Base-by-base conservation (phyloP, 1,284 basidiomycete species). In the Ceratobasidium papillatum region DNA sequence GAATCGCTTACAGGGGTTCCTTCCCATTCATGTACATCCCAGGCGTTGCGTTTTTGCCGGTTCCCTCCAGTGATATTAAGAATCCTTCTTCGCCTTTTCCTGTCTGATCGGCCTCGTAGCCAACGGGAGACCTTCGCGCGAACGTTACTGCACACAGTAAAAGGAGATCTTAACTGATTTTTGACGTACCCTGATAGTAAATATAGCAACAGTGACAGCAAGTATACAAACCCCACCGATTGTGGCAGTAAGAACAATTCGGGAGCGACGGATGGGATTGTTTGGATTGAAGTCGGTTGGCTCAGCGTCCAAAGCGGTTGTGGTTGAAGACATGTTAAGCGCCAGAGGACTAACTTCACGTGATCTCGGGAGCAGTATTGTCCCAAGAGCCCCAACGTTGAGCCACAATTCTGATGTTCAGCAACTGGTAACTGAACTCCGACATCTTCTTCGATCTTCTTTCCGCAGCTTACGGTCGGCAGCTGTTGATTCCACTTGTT, bases 21-120 rank as follows among this genome's bases (percentile, higher is more conserved):
- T 41, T 71, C 68, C 68, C 68, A 71, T 30, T 71, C 68, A 0
- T 71, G 68, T n/a, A 71, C 68, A 58, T 71, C 68, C 68, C 68
- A 71, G 11, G 68, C 68, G 45, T 71, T 71, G 9, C 68, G 68
- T 49, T 58, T 71, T 34, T 61, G 68, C 5, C 68, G 68, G 27
- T 71, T 71, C 19, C 22, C 56, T 5, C 54, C 68, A n/a, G 52
- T 47, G 11, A 47, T 59, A 45, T 71, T 71, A 3, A 71, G 41
- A 19, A 71, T 19, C 38, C 22, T 45, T 43, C 68, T 71, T n/a
- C 68, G 58, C 43, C 68, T 58, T 41, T 58, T 71, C 9, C 68
- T 36, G 43, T 71, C 68, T 49, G 54, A 27, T 49, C 68, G 41
- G 19, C 68, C 68, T 17, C 56, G 68, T 17, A 61, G 43, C 51